Base-by-base conservation (phyloP, 352 stramenopile genomes). In the Pythium rhizo-oryzae region DNA sequence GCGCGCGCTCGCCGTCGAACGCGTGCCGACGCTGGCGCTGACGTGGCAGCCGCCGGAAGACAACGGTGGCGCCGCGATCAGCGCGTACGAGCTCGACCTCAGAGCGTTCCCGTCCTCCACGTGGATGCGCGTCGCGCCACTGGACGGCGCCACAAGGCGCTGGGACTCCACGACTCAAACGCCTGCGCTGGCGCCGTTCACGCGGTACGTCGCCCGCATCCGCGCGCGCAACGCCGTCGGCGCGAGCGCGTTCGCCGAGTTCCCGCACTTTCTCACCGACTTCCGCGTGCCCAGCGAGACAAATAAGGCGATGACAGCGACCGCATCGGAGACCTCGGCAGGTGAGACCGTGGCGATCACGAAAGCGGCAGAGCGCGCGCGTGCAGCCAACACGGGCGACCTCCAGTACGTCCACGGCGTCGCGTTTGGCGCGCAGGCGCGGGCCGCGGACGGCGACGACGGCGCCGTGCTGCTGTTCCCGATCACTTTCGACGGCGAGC, bases 401-500 rank as follows among this genome's bases (percentile, higher is more conserved):
- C 74, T 64, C 19, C 82, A 89, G 68, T 96, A 94, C 65, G 58
- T 91, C 50, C 72, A 86, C 21, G 69, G 84, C 23, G 80, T 84
- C 21, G 83, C 73, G 2, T 70, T 67, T 52, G 86, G 86, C 8
- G 88, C 86, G 9, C 21, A 60, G 1, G 37, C 61, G 33, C 30
- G 21, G 4, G 72, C 73, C 13, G 30, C 68, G 13, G 67, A 82
- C 30, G 88, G 88, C 5, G 63, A 90, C 5, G 60, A 74, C 8
- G 88, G 86, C 12, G 67, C 75, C 8, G 80, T 91, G 0, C 57
- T 94, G 8, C 47, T 96, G 6, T 89, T 93, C 13, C 80, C 82
- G 4, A 66, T 92, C 30, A 79, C 73, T 2, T 77, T 82, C 18
- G 65, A 59, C 8, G 78, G 84, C 21, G 77, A 83, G 19, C 66